Evolutionary conservation across 495 filamentous ascomycete genomes (phyloP), one percentile per base, ranked within the genome.

Genomic region (Penicillium arizonense): DNA sequence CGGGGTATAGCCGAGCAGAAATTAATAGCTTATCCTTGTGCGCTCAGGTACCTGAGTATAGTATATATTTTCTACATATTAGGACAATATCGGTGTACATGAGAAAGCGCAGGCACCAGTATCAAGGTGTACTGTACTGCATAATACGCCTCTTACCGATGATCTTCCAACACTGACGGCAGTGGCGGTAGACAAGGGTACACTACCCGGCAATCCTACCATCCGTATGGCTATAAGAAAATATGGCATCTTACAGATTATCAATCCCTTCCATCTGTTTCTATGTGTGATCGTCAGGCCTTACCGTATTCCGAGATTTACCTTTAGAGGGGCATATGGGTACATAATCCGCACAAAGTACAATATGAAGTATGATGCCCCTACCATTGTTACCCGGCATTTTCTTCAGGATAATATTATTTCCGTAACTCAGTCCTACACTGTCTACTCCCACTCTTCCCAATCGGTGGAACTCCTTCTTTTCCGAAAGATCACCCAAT

Each of bases 121-220:
- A 30, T 30, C 8, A 37, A 5, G 45, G 45, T 26, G 38, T 34
- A 28, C 5, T 36, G 43, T 37, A 53, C 39, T 42, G 40, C 44
- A 28, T 48, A 44, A 35, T 47, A 47, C 45, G 24, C 46, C 35
- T 48, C 5, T 49, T 47, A 43, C 60, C 57, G 57, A 57, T 58
- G 61, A 64, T 64, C 61, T 61, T 58, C 56, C 45, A 53, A 36
- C 50, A 49, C 52, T 62, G 62, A 62, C 62, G 62, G 62, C 62
- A 65, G 62, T 64, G 62, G 62, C 62, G 58, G 58, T 47, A 18
- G 43, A 59, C 55, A 44, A 43, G 52, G 56, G 51, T 52, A 37
- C 49, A 37, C 43, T 35, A 36, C 47, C 58, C 51, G 42, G 58
- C 41, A 50, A 40, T 14, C 36, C 34, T 26, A 16, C 32, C 35